Evolutionary conservation across 805 yeast species (phyloP).

Genomic region (Scheffersomyces coipomensis): DNA sequence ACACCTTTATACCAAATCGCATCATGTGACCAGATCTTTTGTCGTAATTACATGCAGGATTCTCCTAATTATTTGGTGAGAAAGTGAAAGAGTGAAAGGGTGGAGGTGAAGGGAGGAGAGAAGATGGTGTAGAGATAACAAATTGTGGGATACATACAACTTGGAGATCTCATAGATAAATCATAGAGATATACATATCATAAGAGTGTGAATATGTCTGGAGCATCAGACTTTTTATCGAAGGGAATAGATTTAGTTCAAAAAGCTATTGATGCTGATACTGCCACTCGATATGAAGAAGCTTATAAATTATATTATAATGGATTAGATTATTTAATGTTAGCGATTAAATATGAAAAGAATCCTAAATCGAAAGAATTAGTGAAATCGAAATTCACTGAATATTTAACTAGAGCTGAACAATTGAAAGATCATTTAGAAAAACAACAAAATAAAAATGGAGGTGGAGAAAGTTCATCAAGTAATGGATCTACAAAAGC

Average conservation of each 20-base stretch:
- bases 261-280: slow-evolving; percentile 92
- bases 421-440: slow-evolving; percentile 88
- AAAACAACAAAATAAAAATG: slow-evolving; percentile 48
- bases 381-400: slow-evolving; percentile 84
- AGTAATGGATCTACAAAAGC: slow-evolving; percentile 59
- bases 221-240: slow-evolving; percentile 69
- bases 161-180: too few species aligned
- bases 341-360: slow-evolving; percentile 91
- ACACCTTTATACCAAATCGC: too few species aligned
- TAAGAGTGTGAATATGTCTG: slow-evolving; percentile 13
- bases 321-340: slow-evolving; percentile 92
- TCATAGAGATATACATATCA: too few species aligned
- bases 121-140: too few species aligned
- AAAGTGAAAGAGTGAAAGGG: too few species aligned
- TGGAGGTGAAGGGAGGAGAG: too few species aligned
- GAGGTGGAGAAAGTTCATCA: slow-evolving; percentile 49
- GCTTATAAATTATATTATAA: slow-evolving; percentile 91
- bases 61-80: too few species aligned
- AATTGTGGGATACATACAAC: too few species aligned
- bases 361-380: slow-evolving; percentile 86
- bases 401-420: slow-evolving; percentile 90
- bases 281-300: slow-evolving; percentile 85
- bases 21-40: too few species aligned
- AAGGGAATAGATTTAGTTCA: slow-evolving; percentile 96
- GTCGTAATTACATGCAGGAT: too few species aligned